Conservation (phyloP, 495 filamentous ascomycete genomes). For the Talaromyces ruber region DNA sequence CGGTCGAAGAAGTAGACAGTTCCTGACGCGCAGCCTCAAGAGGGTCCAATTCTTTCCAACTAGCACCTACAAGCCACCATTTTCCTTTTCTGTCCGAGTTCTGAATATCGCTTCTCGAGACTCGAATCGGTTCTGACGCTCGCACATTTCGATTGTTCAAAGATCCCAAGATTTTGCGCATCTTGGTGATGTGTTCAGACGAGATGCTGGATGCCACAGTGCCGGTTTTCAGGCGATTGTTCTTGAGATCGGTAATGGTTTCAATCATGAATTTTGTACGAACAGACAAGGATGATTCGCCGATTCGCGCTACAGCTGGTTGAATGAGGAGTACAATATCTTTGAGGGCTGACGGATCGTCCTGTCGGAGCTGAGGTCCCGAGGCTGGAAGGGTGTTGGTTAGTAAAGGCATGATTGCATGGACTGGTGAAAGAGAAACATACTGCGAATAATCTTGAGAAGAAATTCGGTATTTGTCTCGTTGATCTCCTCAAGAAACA, state of each 20-base stretch:
- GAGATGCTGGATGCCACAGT: constrained; percentile 51
- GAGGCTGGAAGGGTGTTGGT: constrained; percentile 30
- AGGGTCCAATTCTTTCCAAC: constrained; percentile 57
- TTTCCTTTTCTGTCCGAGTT: constrained; percentile 81
- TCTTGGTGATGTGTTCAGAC: constrained; percentile 69
- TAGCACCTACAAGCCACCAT: constrained; percentile 96
- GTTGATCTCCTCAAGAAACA: constrained; percentile 65
- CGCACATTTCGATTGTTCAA: constrained; percentile 61
- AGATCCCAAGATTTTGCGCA: constrained; percentile 74
- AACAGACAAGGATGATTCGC: constrained; percentile 66
- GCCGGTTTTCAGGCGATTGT: constrained; percentile 78
- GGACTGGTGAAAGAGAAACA: constrained; percentile 6
- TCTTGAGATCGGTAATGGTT: constrained; percentile 86
- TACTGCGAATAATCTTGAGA: constrained; percentile 71
- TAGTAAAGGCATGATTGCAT: background rate
- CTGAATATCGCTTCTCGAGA: constrained; percentile 71
- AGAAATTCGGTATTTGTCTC: constrained; percentile 91
- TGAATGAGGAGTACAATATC: constrained; percentile 80
- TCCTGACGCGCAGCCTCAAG: constrained; percentile 26
- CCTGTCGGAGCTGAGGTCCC: constrained; percentile 76
- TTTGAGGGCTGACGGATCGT: constrained; percentile 85
- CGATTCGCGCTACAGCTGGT: constrained; percentile 53
- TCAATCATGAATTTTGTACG: constrained; percentile 98
- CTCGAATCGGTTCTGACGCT: constrained; percentile 71
- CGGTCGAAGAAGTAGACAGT: constrained; percentile 10